Percentiles rank a stretch among this genome's conserved stretches.
phyloP scores from a whole-genome alignment of 768 basidiomycete genomes.

The Lanmaoa rubissima region DNA sequence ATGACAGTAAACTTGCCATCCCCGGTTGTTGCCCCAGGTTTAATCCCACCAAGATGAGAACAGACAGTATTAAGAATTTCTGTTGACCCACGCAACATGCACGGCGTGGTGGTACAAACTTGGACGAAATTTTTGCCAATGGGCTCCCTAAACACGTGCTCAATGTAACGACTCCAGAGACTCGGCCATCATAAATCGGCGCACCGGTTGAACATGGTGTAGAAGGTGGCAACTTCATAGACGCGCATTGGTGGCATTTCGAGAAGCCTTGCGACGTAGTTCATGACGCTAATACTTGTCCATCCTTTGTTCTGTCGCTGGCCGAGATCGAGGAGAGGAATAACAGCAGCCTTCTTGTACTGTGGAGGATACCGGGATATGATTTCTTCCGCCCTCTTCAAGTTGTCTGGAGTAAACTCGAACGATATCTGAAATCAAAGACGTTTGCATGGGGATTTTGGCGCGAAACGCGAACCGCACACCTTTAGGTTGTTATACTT shows the following conservation, averaged over 20 bases:
- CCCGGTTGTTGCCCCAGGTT: slow-evolving; percentile 88
- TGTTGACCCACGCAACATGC: slow-evolving; percentile 91
- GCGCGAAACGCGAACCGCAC: slow-evolving; percentile 10
- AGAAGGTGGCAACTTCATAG: slow-evolving; percentile 99
- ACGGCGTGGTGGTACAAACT: slow-evolving; percentile 98
- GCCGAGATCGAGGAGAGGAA: slow-evolving; percentile 93
- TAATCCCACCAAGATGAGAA: slow-evolving; percentile 76
- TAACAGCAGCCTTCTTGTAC: slow-evolving; percentile 98
- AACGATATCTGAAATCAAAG: slow-evolving; percentile 72
- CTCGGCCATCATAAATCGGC: slow-evolving; percentile 16
- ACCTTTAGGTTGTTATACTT: slow-evolving; percentile 92
- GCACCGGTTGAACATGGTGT: slow-evolving; percentile 99
- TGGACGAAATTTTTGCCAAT: slow-evolving; percentile 94
- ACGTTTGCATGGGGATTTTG: background rate
- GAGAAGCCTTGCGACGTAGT: slow-evolving; percentile 90
- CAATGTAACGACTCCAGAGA: background rate
- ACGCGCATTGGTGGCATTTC: slow-evolving; percentile 98
- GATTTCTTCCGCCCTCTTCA: slow-evolving; percentile 84
- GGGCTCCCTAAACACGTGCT: slow-evolving; percentile 62
- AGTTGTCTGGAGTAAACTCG: slow-evolving; percentile 76
- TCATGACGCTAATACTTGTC: slow-evolving; percentile 99
- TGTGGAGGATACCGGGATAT: slow-evolving; percentile 93
- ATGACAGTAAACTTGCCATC: slow-evolving; percentile 97
- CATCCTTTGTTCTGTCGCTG: slow-evolving; percentile 98
- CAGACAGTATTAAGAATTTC: slow-evolving; percentile 86